A percentile compares a stretch with the other conserved stretches of the same genome.
These are phyloP conservation scores for Marvania coccoides DNA, from an alignment of 139 green algal genomes.

Conservation along the genomic window DNA sequence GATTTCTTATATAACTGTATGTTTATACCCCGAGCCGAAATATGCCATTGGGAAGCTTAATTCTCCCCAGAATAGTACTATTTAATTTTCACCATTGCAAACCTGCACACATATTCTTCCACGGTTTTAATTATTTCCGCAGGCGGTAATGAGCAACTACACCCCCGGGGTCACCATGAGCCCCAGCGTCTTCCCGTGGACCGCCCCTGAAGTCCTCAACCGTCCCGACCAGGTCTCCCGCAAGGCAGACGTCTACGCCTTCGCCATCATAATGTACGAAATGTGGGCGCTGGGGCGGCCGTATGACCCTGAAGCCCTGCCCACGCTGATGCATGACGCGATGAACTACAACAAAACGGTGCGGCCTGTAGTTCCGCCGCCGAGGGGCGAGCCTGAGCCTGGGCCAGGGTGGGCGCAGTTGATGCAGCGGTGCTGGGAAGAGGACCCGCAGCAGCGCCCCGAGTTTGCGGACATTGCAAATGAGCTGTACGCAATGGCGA, in stretches of 20 bases:
- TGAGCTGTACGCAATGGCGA: not conserved
- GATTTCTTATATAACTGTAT: no score
- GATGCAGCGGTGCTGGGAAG: slow-evolving; percentile 21
- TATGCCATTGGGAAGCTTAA: no score
- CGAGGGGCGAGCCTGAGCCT: not conserved
- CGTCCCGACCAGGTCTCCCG: not conserved
- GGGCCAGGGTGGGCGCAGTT: slow-evolving; percentile 15
- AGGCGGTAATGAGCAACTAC: slow-evolving; percentile 25
- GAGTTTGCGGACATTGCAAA: slow-evolving; percentile 9
- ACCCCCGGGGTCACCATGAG: not conserved
- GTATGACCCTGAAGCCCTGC: not conserved
- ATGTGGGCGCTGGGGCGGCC: slow-evolving; percentile 11
- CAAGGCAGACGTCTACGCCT: slow-evolving; percentile 14
- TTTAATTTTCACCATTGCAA: no score
- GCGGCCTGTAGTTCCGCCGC: slow-evolving; percentile 7
- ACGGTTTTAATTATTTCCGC: no score
- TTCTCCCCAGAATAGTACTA: no score
- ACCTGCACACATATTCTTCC: no score
- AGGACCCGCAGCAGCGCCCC: slow-evolving; percentile 14
- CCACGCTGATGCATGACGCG: not conserved
- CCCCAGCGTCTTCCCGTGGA: slow-evolving; percentile 14
- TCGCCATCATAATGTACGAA: slow-evolving; percentile 22
- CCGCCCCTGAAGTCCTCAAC: slow-evolving; percentile 21
- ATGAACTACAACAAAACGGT: not conserved
- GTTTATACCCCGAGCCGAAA: no score